Conservation (phyloP, 768 basidiomycete species). For the Leccinum subtestaceum region DNA sequence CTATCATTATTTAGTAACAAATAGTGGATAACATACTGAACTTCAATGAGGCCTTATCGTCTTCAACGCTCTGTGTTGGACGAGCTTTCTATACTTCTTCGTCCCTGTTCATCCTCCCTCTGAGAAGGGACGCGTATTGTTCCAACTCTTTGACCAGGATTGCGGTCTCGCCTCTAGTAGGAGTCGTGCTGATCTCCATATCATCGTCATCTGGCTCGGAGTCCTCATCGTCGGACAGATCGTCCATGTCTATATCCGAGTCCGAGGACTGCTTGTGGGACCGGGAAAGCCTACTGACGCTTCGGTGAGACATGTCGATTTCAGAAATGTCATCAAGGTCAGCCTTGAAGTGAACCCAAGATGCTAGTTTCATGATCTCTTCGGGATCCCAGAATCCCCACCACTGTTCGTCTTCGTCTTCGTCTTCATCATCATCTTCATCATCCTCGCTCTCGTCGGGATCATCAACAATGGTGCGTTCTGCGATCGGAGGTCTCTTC, state of each 20-base stretch:
- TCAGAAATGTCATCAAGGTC: slow-evolving; percentile 32
- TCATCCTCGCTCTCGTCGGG: slow-evolving; percentile 25
- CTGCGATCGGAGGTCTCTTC: slow-evolving; percentile 39
- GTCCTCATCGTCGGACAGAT: slow-evolving; percentile 9
- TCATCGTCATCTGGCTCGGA: slow-evolving; percentile 2
- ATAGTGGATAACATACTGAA: slow-evolving; percentile 25
- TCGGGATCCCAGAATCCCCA: slow-evolving; percentile 70
- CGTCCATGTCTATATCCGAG: slow-evolving; percentile 22
- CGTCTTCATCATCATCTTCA: slow-evolving; percentile 24
- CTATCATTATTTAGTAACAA: slow-evolving; percentile 22
- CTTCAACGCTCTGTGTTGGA: slow-evolving; percentile 9
- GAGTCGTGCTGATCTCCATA: slow-evolving; percentile 2
- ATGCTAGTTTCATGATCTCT: slow-evolving; percentile 62
- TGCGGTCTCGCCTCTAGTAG: slow-evolving; percentile 36
- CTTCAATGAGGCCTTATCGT: neutral
- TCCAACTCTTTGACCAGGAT: slow-evolving; percentile 51
- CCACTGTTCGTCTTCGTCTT: slow-evolving; percentile 53
- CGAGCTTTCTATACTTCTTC: slow-evolving; percentile 20
- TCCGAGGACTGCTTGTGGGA: slow-evolving; percentile 1
- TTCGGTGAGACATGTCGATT: slow-evolving; percentile 7
- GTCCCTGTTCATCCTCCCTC: slow-evolving; percentile 49
- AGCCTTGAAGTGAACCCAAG: slow-evolving; percentile 59
- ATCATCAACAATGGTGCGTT: slow-evolving; percentile 26
- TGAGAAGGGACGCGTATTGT: slow-evolving; percentile 59
- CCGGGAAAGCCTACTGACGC: neutral